phyloP scores from a whole-genome alignment of 106 monocot genomes.

The Alisma plantagoaquatica region DNA sequence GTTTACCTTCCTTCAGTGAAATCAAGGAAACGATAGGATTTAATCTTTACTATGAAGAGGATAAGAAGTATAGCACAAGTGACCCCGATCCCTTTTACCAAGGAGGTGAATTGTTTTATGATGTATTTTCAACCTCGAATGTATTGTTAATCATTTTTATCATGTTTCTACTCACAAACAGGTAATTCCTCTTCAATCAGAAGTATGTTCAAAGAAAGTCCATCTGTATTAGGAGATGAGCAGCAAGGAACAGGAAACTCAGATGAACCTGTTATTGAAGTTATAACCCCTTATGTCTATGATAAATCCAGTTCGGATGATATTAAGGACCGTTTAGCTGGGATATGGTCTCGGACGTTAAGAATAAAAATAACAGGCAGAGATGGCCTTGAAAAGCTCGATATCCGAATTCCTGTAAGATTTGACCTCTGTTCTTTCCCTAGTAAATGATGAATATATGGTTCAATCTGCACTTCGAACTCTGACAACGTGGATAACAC shows the following conservation, averaged over 20 bases:
- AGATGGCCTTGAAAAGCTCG: slow-evolving; percentile 71
- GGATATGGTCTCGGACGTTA: slow-evolving; percentile 65
- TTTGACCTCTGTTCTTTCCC: neutral
- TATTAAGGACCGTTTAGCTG: slow-evolving; percentile 28
- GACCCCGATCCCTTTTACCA: slow-evolving; percentile 16
- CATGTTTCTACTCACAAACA: slow-evolving; percentile 8
- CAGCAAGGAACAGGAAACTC: slow-evolving; percentile 13
- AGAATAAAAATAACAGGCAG: slow-evolving; percentile 84
- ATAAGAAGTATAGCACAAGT: slow-evolving; percentile 47
- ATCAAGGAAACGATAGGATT: slow-evolving; percentile 85
- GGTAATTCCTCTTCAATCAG: slow-evolving; percentile 23
- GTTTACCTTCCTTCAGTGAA: slow-evolving; percentile 87
- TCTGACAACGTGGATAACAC: too few species aligned
- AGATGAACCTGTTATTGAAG: slow-evolving; percentile 60
- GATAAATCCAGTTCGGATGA: slow-evolving; percentile 33
- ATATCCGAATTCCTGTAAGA: slow-evolving; percentile 83
- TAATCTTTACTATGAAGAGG: slow-evolving; percentile 88
- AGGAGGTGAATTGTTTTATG: slow-evolving; percentile 18
- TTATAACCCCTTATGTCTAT: slow-evolving; percentile 46
- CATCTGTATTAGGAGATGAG: slow-evolving; percentile 8
- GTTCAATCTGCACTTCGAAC: too few species aligned
- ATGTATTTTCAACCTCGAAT: neutral
- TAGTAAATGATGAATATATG: too few species aligned
- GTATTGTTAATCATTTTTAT: neutral
- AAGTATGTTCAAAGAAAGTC: slow-evolving; percentile 4